Conservation (phyloP, 108 stramenopile genomes). For the Bacterosira constricta region DNA sequence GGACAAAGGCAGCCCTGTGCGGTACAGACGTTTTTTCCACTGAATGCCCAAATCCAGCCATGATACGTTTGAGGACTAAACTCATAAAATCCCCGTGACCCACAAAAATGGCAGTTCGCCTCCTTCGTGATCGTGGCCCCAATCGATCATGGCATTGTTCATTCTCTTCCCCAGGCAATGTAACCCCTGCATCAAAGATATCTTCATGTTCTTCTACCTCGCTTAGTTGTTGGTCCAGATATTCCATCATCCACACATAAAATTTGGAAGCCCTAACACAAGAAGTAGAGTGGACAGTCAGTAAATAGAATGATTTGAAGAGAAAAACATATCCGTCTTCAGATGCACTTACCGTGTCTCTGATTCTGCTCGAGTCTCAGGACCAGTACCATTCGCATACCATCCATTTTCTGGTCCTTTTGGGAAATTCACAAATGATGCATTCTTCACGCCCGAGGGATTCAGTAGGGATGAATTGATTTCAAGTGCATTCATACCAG, state of each 20-base stretch:
- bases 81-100: constrained; percentile 85
- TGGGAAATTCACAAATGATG: constrained; percentile 61
- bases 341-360: constrained; percentile 42
- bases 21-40: constrained; percentile 62
- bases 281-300: no score
- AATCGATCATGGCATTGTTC: constrained; percentile 61
- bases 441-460: constrained; percentile 20
- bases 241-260: constrained; percentile 75
- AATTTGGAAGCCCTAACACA: constrained; percentile 60
- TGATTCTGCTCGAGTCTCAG: constrained; percentile 66
- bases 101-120: constrained; percentile 61
- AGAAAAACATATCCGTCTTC: neutral
- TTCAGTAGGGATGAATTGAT: constrained; percentile 37
- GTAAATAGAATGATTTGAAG: neutral
- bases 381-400: constrained; percentile 64
- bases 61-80: constrained; percentile 69
- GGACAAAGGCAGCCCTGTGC: constrained; percentile 75
- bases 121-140: constrained; percentile 37
- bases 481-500: constrained; percentile 69
- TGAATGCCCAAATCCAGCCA: constrained; percentile 72
- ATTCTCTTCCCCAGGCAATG: constrained; percentile 63
- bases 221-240: constrained; percentile 63
- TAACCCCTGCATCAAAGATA: constrained; percentile 79
- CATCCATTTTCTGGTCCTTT: constrained; percentile 54
- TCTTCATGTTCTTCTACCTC: constrained; percentile 34